phyloP scores from a whole-genome alignment of 1,284 basidiomycete species.

The Apiotrichum akiyoshidainum region DNA sequence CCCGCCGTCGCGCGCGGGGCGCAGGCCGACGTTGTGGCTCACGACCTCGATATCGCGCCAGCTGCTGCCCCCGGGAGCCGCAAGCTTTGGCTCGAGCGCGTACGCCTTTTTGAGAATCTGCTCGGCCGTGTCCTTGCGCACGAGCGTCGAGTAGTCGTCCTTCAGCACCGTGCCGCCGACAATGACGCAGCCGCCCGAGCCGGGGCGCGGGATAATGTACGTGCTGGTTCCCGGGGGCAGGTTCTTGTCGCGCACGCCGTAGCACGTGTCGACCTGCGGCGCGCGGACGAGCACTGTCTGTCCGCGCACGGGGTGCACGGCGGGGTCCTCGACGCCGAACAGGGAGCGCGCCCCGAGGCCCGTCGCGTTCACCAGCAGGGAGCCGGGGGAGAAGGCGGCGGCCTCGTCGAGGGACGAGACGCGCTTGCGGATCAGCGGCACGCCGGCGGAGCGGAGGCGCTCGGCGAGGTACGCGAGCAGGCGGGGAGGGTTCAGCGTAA shows the following conservation, averaged over 20 bases:
- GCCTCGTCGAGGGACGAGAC: conserved; percentile 48
- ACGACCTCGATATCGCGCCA: conserved; percentile 56
- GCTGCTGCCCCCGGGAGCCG: conserved; percentile 28
- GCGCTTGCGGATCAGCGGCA: conserved; percentile 38
- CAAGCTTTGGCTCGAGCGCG: conserved; percentile 46
- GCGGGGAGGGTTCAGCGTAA: conserved; percentile 49
- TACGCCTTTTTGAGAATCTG: conserved; percentile 49
- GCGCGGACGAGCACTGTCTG: conserved; percentile 77
- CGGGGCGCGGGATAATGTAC: conserved; percentile 53
- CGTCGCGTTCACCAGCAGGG: conserved; percentile 53
- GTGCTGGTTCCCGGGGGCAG: conserved; percentile 14
- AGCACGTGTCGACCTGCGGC: conserved; percentile 51
- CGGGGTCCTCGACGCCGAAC: conserved; percentile 72
- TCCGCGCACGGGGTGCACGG: conserved; percentile 74
- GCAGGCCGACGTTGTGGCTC: conserved; percentile 64
- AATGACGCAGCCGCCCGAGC: conserved; percentile 45
- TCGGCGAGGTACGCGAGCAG: conserved; percentile 44
- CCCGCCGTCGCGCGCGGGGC: conserved; percentile 67
- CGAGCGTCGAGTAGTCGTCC: conserved; percentile 39
- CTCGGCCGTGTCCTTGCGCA: conserved; percentile 35
- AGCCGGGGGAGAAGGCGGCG: conserved; percentile 28
- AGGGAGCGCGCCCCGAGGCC: conserved; percentile 63
- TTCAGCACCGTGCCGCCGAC: conserved; percentile 44
- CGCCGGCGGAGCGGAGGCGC: conserved; percentile 33
- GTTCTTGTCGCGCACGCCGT: conserved; percentile 20